Conservation (phyloP, 2,329 filamentous ascomycete species). For the Fusarium xylarioides region DNA sequence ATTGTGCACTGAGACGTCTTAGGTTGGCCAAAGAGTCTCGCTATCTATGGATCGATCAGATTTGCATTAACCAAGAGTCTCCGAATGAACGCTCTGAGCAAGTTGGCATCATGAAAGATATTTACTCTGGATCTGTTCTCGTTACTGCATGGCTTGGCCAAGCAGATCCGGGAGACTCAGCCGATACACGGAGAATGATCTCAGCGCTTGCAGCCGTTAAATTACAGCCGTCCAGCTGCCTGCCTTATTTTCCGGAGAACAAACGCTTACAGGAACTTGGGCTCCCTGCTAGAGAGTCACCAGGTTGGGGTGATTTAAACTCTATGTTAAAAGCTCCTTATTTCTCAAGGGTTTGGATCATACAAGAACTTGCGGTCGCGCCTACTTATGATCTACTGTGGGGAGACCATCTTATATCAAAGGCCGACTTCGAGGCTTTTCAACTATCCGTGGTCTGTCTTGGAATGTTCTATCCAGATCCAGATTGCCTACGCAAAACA, state of each 20-base stretch:
- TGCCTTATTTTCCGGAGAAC: not conserved
- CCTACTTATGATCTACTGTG: rapidly evolving
- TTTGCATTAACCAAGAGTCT: not conserved
- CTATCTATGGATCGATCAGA: not conserved
- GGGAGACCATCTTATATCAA: rapidly evolving
- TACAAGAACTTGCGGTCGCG: not conserved
- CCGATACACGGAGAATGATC: too few species aligned
- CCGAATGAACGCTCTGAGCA: not conserved
- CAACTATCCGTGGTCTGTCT: too few species aligned
- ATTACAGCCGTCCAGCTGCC: too few species aligned
- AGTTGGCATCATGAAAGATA: not conserved
- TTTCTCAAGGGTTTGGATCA: not conserved
- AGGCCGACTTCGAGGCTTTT: rapidly evolving
- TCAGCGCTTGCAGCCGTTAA: too few species aligned
- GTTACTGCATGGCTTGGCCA: not conserved
- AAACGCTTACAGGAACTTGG: not conserved
- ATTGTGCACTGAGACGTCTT: rapidly evolving
- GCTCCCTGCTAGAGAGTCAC: rapidly evolving
- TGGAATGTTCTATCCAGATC: too few species aligned
- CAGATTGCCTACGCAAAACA: too few species aligned
- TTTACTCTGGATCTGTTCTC: not conserved
- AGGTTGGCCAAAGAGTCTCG: too few species aligned
- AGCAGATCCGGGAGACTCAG: too few species aligned
- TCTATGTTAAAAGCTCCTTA: not conserved
- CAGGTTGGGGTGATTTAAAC: not conserved